Base-by-base conservation (phyloP, 106 monocot genomes). In the Platanthera zijinensis region DNA sequence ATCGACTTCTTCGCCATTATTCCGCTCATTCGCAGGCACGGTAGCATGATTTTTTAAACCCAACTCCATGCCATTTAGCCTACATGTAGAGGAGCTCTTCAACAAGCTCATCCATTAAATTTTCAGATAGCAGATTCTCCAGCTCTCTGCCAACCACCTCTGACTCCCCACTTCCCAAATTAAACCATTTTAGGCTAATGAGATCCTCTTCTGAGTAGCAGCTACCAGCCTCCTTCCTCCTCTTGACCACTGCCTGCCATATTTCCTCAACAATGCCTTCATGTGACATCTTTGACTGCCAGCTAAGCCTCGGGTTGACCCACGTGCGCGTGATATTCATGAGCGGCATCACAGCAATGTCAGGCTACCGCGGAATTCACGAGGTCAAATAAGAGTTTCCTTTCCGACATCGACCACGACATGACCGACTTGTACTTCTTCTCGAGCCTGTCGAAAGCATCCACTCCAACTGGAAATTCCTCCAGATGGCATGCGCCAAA, bases 331-430 rank as follows among this genome's bases (percentile, higher is more conserved):
- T 45, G 3, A 39, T 64, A 61, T 83, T 79, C 47, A 63, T 69
- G 3, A 21, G 25, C 51, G 74, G 54, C 4, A 74, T 57, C 8
- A 18, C 70, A 49, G 79, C 15, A 22, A 85, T 67, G 12, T 84
- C 85, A 6, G 25, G 25, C 75, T 28, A 95, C 59, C 51, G 82
- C 56, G 10, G 52, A 78, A 74, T 86, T 95, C 72, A 81, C 62
- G 30, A 86, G 77, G 81, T 92, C 95, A 87, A 95, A 95, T 52
- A 92, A 66, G 67, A 92, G 82, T 80, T 84, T 92, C 52, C 95
- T 90, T 51, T 92, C 90, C 10, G 77, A 61, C 80, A 62, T 84
- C 5, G 90, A 46, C 92, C 95, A 95, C 21, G 83, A 59, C 8
- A 53, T 22, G 25, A 88, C 28, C 57, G 71, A 15, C 15, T 45